Conservation (phyloP, 306 rosid species). For the Vicia faba region DNA sequence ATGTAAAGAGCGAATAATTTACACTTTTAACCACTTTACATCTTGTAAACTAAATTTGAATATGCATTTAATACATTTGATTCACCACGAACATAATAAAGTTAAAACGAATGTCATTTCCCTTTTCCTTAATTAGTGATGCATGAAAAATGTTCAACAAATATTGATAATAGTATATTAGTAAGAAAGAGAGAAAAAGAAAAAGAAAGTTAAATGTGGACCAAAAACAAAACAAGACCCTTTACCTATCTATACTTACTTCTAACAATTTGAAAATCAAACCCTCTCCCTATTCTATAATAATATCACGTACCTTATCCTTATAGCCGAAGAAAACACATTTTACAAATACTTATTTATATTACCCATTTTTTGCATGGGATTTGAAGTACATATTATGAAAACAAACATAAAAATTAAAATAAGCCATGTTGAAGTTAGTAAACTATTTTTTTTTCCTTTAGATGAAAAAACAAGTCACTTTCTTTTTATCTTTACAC, state of each 20-base stretch:
- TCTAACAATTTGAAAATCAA: conserved; percentile 38
- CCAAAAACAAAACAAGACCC: conserved; percentile 41
- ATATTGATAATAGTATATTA: conserved; percentile 20
- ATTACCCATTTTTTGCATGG: conserved; percentile 36
- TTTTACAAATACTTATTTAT: not conserved
- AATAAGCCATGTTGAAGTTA: not conserved
- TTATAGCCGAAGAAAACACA: conserved; percentile 28
- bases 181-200: conserved; percentile 32
- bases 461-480: conserved; percentile 28
- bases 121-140: conserved; percentile 34
- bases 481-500: conserved; percentile 23
- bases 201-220: conserved; percentile 24
- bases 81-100: not conserved
- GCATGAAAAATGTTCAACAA: conserved; percentile 27
- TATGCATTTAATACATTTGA: too few relatives aligned
- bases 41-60: not conserved
- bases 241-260: conserved; percentile 52
- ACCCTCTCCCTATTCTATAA: conserved; percentile 14
- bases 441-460: not conserved
- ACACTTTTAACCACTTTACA: not conserved
- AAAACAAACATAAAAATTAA: conserved; percentile 22
- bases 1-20: too few relatives aligned
- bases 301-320: not conserved
- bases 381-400: conserved; percentile 31
- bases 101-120: not conserved